Conservation (phyloP, 2,329 filamentous ascomycete species). For the Clarireedia sp. region DNA sequence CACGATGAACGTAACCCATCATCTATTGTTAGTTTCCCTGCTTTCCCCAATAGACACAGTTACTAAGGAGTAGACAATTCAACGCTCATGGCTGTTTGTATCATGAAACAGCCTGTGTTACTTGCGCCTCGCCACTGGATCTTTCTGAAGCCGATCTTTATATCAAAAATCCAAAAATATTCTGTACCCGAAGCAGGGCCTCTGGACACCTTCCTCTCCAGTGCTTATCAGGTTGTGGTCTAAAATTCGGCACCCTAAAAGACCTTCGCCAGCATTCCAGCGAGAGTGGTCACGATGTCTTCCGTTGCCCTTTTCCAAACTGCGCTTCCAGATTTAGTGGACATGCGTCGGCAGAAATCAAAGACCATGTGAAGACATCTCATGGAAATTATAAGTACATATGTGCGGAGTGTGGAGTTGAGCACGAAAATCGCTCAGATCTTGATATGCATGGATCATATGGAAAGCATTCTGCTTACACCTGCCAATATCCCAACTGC, state of each 20-base stretch:
- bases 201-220: background rate
- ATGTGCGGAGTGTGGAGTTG: background rate
- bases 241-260: background rate
- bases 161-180: background rate
- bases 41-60: background rate
- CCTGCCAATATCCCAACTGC: background rate
- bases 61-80: background rate
- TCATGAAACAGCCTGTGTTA: background rate
- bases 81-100: background rate
- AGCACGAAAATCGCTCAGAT: rapidly evolving
- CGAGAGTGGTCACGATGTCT: background rate
- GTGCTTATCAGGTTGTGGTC: background rate
- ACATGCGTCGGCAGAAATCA: background rate
- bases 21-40: background rate
- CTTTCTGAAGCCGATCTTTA: background rate
- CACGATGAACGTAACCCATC: background rate
- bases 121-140: background rate
- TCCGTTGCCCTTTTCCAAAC: background rate
- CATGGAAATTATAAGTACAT: rapidly evolving
- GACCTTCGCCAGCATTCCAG: background rate
- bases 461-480: background rate
- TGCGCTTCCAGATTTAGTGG: background rate
- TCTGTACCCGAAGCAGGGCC: background rate
- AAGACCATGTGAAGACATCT: rapidly evolving
- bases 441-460: rapidly evolving